phyloP scores from a whole-genome alignment of 2,329 filamentous ascomycete genomes.

The Dryadomyces quercivorus region DNA sequence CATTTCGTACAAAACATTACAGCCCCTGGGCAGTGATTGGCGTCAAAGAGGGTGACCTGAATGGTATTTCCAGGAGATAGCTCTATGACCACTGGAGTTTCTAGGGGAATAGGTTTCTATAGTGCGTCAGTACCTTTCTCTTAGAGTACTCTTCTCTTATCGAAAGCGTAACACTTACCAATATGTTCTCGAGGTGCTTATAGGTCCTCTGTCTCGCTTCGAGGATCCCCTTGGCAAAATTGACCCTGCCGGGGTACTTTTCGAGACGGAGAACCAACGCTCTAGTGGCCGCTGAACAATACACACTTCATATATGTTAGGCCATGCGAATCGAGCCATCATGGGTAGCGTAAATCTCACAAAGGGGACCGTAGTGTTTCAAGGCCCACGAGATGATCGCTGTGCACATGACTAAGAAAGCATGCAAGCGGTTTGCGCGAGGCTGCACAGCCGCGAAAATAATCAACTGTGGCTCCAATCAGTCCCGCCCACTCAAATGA shows the following conservation, averaged over 20 bases:
- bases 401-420: constrained; percentile 88
- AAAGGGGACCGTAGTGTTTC: constrained; percentile 68
- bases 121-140: not conserved
- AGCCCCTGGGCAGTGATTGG: constrained; percentile 82
- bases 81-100: constrained; percentile 68
- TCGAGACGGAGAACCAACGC: constrained; percentile 73
- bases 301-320: constrained; percentile 41
- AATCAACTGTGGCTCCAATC: constrained; percentile 51
- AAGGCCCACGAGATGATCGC: constrained; percentile 73
- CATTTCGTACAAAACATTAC: constrained; percentile 65
- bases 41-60: constrained; percentile 74
- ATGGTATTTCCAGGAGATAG: constrained; percentile 56
- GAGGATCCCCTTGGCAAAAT: constrained; percentile 64
- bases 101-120: constrained; percentile 67
- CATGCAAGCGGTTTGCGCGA: constrained; percentile 59
- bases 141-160: not conserved
- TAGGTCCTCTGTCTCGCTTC: constrained; percentile 67
- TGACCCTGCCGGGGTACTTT: constrained; percentile 67
- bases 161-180: constrained; percentile 28
- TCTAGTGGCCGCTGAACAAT: constrained; percentile 75
- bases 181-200: constrained; percentile 56
- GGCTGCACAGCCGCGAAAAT: constrained; percentile 51
- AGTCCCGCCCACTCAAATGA: too few species aligned
- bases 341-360: constrained; percentile 21
- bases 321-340: not conserved